Evolutionary conservation across 2,329 filamentous ascomycete genomes (phyloP), one percentile per base, ranked within the genome.

Genomic region (Colletotrichum endophyticum): DNA sequence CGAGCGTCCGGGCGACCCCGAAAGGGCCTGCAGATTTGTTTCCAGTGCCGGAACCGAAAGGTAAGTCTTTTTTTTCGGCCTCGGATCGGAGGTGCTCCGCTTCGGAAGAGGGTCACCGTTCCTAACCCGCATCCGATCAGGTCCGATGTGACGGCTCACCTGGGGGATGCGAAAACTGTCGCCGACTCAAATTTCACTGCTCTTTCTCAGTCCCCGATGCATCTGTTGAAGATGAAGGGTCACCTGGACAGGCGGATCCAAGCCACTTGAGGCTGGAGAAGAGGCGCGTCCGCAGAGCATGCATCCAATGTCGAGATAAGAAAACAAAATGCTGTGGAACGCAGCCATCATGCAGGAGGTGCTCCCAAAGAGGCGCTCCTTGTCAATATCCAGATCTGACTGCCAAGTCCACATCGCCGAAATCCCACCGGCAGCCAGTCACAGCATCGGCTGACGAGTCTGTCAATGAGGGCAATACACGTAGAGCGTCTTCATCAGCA

Each of bases 41-140:
- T 75, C 34, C 75, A 75, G 30, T 77, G 72, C 62, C 75, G 75
- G 22, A 77, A 77, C 75, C 71, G 75, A 61, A 74, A 77, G 71
- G 72, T 75, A 19, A 53, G 71, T 64, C n/a, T 32, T 22, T n/a
- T 22, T 53, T 53, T 53, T 5, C 44, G 44, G 44, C 44, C 44
- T 13, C 22, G 25, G 30, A 56, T 27, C 66, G 27, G 30, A 15
- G 53, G 32, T 36, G 53, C 64, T 44, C 28, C 63, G 63, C 32
- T 66, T 64, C 59, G 34, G 49, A 64, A 64, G 27, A 66, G 16
- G 61, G 22, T 28, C 32, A 32, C 15, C 13, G n/a, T 16, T 5
- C 5, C 72, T 75, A 67, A 75, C 72, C 62, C 27, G 34, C 49
- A 56, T 11, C 36, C 71, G 64, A 64, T 25, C 36, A 73, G 72